These are phyloP conservation scores for Reutealis trisperma DNA, from an alignment of 345 rosid genomes.

Conservation along the genomic window DNA sequence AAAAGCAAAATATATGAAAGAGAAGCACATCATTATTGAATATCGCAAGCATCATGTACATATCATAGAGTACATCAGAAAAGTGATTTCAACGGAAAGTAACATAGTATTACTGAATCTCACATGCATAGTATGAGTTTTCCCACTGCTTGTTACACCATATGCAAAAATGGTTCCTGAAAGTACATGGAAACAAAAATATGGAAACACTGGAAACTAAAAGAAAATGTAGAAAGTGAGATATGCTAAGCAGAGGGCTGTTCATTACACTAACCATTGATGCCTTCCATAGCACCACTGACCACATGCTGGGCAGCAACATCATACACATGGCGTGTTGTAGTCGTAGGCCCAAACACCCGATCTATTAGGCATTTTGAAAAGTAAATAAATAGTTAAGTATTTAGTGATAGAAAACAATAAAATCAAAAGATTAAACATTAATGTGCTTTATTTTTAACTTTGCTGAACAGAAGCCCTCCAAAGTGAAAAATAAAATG, in stretches of 20 bases:
- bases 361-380: slow-evolving; percentile 53
- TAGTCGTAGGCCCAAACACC: slow-evolving; percentile 98
- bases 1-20: not conserved
- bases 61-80: not conserved
- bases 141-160: slow-evolving; percentile 99
- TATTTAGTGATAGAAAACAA: not conserved
- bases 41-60: not conserved
- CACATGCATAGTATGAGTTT: slow-evolving; percentile 99
- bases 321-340: slow-evolving; percentile 99
- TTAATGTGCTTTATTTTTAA: not conserved
- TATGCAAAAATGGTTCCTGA: slow-evolving; percentile 97
- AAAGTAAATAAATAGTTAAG: slow-evolving; percentile 3
- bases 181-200: slow-evolving; percentile 28
- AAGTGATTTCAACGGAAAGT: not conserved
- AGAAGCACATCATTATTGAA: not conserved
- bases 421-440: not conserved
- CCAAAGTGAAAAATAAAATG: not conserved
- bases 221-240: slow-evolving; percentile 5
- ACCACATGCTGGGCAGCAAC: slow-evolving; percentile 96
- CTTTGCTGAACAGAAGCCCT: not conserved
- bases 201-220: slow-evolving; percentile 12
- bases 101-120: slow-evolving; percentile 32
- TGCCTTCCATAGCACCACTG: slow-evolving; percentile 94
- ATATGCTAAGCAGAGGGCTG: slow-evolving; percentile 16
- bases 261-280: slow-evolving; percentile 60